Evolutionary conservation across 1,284 basidiomycete genomes (phyloP), one percentile per base, ranked within the genome.

Genomic region (Ustilago cynodontis): DNA sequence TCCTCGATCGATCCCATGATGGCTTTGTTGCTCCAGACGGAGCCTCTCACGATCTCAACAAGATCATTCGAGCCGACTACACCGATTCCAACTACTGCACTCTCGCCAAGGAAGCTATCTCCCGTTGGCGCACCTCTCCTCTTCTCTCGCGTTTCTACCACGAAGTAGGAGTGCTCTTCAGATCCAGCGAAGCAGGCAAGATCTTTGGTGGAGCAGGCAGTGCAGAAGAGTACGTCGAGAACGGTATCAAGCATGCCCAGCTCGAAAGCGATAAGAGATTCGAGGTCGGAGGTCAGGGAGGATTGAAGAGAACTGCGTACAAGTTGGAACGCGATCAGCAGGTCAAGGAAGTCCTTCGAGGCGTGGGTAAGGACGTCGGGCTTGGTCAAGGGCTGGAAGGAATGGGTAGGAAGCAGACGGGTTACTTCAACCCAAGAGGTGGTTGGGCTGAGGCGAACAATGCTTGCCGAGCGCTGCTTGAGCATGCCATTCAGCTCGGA

Each of bases 391-490:
- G 74, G 0, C 33, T 66, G 59, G 29, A 31, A 13, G 58, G 68
- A 13, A 65, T 82, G 54, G 79, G 71, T 9, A 41, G 18, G 7
- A 47, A 28, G 6, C 74, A 81, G 39, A 75, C 74, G 7, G 90
- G 90, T 0, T 95, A 93, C 83, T 81, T 92, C 54, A 96, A 95
- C 83, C 87, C 87, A 1, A 90, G 93, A 41, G 91, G 92, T 1
- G 95, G 95, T 3, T 98, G 95, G 95, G 93, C 90, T 1, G 89
- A 92, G 82, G 93, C 94, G 2, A 88, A 89, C 1, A 90, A 91
- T 77, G 93, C 92, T 1, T 85, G 93, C 8, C 81, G 87, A 7
- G 86, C 89, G 13, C 87, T 93, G 65, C 89, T 92, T 59, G 84
- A 87, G 39, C 89, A 89, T 62, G 91, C 95, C 3, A 80, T 80